Evolutionary conservation across 2,329 filamentous ascomycete species (phyloP).

Genomic region (Acarospora socialis): DNA sequence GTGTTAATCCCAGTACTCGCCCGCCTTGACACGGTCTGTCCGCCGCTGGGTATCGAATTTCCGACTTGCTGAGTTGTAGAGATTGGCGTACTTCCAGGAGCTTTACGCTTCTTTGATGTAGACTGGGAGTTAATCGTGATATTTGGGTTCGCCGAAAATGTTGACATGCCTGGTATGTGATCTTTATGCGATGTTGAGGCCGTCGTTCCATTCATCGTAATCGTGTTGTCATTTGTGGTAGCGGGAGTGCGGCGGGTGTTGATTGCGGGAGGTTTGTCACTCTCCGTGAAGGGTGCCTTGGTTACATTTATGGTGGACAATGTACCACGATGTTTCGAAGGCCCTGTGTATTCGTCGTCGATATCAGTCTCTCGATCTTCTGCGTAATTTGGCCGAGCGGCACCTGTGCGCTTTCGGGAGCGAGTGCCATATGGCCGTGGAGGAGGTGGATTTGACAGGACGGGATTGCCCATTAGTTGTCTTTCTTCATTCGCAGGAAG

Average conservation of each 20-base stretch:
- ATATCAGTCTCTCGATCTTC: conserved; percentile 84
- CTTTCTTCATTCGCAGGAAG: too few relatives aligned
- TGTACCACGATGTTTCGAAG: conserved; percentile 12
- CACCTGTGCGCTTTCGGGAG: conserved; percentile 73
- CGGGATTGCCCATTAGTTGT: too few relatives aligned
- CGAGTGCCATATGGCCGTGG: conserved; percentile 75
- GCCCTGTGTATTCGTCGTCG: conserved; percentile 54
- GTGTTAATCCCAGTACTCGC: conserved; percentile 19
- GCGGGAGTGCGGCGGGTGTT: conserved; percentile 27
- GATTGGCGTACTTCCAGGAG: conserved; percentile 32
- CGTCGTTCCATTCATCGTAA: too few relatives aligned
- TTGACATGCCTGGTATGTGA: conserved; percentile 42
- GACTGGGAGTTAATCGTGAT: conserved; percentile 29
- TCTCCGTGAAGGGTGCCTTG: conserved; percentile 22
- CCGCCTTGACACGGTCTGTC: too few relatives aligned
- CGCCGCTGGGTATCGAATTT: too few relatives aligned
- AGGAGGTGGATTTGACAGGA: conserved; percentile 31
- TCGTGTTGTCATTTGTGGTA: conserved; percentile 21
- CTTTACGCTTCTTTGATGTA: conserved; percentile 74
- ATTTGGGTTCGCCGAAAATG: conserved; percentile 39
- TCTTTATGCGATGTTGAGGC: conserved; percentile 25
- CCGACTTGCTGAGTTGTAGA: conserved; percentile 22
- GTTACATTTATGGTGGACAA: conserved; percentile 19
- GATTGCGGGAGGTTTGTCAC: conserved; percentile 25
- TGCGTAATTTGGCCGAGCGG: conserved; percentile 80